A percentile compares a stretch with the other conserved stretches of the same genome.
phyloP scores from a whole-genome alignment of 768 basidiomycete species.

The Rhodosporidiobolus odoratus region DNA sequence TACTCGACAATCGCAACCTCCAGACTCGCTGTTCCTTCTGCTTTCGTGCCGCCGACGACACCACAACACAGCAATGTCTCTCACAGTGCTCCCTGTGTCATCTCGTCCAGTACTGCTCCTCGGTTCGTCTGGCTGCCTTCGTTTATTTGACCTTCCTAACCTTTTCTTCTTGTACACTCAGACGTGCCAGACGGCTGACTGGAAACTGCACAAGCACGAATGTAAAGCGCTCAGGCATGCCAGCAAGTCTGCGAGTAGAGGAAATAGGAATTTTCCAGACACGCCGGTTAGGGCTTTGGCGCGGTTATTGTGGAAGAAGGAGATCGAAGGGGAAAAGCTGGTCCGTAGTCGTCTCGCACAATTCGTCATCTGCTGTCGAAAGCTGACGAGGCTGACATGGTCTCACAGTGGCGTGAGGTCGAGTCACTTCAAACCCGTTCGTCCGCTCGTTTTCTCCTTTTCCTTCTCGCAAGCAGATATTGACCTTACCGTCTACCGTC shows the following conservation, averaged over 20 bases:
- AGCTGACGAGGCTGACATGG: too few species aligned
- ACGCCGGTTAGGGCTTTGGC: slow-evolving; percentile 77
- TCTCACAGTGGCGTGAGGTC: slow-evolving; percentile 57
- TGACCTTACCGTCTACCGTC: background rate
- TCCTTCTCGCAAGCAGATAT: background rate
- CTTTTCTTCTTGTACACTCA: background rate
- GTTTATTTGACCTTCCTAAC: slow-evolving; percentile 54
- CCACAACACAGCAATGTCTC: slow-evolving; percentile 47
- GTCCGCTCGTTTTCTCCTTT: slow-evolving; percentile 42
- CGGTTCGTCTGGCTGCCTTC: slow-evolving; percentile 55
- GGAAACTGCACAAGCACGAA: slow-evolving; percentile 67
- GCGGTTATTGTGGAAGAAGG: slow-evolving; percentile 56
- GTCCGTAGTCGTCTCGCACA: background rate
- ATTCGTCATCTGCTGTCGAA: too few species aligned
- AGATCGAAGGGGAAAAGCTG: slow-evolving; percentile 54
- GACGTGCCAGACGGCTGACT: slow-evolving; percentile 25
- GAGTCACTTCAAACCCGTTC: slow-evolving; percentile 70
- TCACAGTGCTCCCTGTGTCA: slow-evolving; percentile 72
- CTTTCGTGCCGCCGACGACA: slow-evolving; percentile 36
- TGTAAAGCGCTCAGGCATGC: slow-evolving; percentile 61
- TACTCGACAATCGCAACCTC: slow-evolving; percentile 28
- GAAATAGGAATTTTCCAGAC: slow-evolving; percentile 51
- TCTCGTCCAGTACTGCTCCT: slow-evolving; percentile 66
- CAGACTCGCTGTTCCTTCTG: slow-evolving; percentile 19
- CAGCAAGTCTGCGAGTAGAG: slow-evolving; percentile 49